Base-by-base conservation (phyloP, 768 basidiomycete genomes). In the Pisolithus albus region DNA sequence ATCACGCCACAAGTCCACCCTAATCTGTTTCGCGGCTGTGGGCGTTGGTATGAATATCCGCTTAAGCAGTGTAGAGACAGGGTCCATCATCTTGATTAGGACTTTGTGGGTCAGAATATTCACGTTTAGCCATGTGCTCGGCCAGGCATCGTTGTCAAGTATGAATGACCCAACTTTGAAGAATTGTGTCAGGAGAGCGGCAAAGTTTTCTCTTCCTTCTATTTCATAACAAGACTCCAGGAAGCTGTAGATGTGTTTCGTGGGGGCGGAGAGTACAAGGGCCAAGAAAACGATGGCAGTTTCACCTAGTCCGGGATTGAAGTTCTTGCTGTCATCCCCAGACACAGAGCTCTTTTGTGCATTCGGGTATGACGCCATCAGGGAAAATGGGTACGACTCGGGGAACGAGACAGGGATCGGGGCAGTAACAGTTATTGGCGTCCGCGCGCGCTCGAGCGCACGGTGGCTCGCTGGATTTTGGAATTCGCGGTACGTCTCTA, bases 361-460 rank as follows among this genome's bases (percentile, higher is more conserved):
- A 51, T 81, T 82, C 3, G 89, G 86, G 21, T 84, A 67, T 30
- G 82, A 75, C 0, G 86, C 75, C 23, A 91, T 61, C 18, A 98
- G 75, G 6, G 91, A 84, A 67, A 96, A 93, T 0, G 95, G 95
- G 65, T 97, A 93, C 0, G 93, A 86, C 56, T 92, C 88, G 0
- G 95, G 95, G 70, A 97, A 97, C 1, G 88, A 86, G 41, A 89
- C 82, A 0, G 92, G 93, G 2, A 78, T 64, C 2, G 73, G 63
- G 19, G 82, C 70, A 45, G 83, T 80, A 24, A 75, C 69, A 3
- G 84, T 82, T 2, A 80, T 75, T 16, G 75, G 73, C 0, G 84
- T 77, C 44, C 78, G 80, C 24, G 77, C 80, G 40, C 80, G 81
- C 60, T 87, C 85, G 42, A 97, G 78, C 2, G 83, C 82, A 49